Percentiles rank a stretch among this genome's conserved stretches.
Conservation (phyloP, 1,284 basidiomycete species). For the Cryptococcus deneoformans region DNA sequence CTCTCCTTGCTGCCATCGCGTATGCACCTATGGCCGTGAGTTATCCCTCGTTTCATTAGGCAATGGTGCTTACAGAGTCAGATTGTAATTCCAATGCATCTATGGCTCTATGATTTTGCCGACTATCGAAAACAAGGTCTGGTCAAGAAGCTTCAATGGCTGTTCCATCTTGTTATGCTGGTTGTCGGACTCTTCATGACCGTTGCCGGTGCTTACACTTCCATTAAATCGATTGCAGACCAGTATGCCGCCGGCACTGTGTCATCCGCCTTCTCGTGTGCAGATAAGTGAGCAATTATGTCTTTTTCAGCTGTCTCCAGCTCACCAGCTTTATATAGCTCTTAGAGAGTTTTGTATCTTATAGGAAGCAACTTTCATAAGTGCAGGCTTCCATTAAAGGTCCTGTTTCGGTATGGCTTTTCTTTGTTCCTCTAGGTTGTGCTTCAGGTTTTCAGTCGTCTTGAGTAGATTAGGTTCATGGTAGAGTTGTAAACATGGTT, state of each 20-base stretch:
- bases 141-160: slow-evolving; percentile 13
- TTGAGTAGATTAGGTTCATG: no score
- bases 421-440: no score
- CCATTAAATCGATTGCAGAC: slow-evolving; percentile 21
- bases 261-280: slow-evolving; percentile 20
- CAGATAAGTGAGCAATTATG: slow-evolving; percentile 15
- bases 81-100: slow-evolving; percentile 25
- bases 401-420: no score
- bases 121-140: slow-evolving; percentile 15
- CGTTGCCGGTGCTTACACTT: slow-evolving; percentile 31
- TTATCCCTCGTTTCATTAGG: no score
- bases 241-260: slow-evolving; percentile 16
- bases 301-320: neutral
- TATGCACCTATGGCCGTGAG: neutral
- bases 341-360: no score
- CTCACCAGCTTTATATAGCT: no score
- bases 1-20: slow-evolving; percentile 22
- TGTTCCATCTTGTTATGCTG: slow-evolving; percentile 30
- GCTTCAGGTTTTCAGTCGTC: no score
- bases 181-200: slow-evolving; percentile 32
- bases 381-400: no score
- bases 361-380: no score
- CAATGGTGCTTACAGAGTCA: neutral
- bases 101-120: slow-evolving; percentile 31
- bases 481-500: no score